Conservation (phyloP, 176 grass and related monocot genomes). For the Musa acuminata region DNA sequence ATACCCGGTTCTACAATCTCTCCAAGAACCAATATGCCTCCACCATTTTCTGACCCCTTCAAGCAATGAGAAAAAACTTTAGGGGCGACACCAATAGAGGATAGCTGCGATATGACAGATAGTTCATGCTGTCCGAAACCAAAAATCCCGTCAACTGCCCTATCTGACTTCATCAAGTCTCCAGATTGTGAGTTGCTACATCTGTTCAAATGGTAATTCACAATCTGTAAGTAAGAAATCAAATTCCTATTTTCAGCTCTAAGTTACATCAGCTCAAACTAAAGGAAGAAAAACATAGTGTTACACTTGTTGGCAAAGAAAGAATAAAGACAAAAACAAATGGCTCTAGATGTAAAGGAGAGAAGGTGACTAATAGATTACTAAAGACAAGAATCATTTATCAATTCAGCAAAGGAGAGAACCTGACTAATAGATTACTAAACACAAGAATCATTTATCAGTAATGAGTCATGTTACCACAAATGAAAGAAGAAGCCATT, state of each 20-base stretch:
- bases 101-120: slow-evolving; percentile 80
- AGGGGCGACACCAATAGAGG: slow-evolving; percentile 57
- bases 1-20: slow-evolving; percentile 84
- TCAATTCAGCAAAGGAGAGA: too few species aligned
- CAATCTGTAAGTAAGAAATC: slow-evolving; percentile 9
- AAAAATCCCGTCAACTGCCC: slow-evolving; percentile 95
- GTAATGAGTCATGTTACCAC: too few species aligned
- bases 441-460: too few species aligned
- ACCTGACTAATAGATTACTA: too few species aligned
- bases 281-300: too few species aligned
- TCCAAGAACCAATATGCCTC: slow-evolving; percentile 93
- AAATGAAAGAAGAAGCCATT: too few species aligned
- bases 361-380: too few species aligned
- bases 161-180: slow-evolving; percentile 71
- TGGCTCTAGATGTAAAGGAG: neutral
- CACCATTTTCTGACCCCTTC: slow-evolving; percentile 87
- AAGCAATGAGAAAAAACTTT: slow-evolving; percentile 94
- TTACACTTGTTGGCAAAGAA: neutral
- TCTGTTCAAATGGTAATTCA: slow-evolving; percentile 31
- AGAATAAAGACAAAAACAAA: neutral
- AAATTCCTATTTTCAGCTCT: neutral
- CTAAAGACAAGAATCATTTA: too few species aligned
- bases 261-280: too few species aligned
- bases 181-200: slow-evolving; percentile 91
- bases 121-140: slow-evolving; percentile 83